Conservation (phyloP, 106 monocot species). For the Dioscorea dumetorum region DNA sequence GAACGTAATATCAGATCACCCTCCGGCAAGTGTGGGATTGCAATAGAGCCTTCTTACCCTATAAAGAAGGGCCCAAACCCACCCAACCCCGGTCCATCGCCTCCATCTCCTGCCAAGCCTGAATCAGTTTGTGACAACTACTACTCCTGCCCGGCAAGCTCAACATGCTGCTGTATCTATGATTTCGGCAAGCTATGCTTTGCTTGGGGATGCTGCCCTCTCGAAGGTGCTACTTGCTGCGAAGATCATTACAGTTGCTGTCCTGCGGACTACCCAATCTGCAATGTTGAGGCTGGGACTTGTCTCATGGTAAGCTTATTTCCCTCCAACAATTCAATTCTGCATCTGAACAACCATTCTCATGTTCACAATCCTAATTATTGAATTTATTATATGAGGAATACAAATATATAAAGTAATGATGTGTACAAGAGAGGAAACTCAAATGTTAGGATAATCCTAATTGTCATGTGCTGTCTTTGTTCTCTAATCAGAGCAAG, state of each 20-base stretch:
- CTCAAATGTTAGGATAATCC: no score
- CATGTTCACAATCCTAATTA: not conserved
- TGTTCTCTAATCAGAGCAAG: conserved; percentile 50
- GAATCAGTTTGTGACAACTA: conserved; percentile 46
- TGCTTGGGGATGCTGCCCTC: conserved; percentile 67
- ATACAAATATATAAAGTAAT: no score
- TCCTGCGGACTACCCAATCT: conserved; percentile 61
- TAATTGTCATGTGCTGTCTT: conserved; percentile 1
- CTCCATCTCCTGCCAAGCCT: conserved; percentile 37
- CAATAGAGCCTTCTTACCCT: conserved; percentile 72
- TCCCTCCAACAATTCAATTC: not conserved
- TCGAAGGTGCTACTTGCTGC: conserved; percentile 60
- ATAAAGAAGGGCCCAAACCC: conserved; percentile 56
- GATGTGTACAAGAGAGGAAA: not conserved
- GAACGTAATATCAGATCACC: conserved; percentile 32
- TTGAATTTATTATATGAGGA: no score
- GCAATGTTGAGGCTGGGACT: conserved; percentile 40
- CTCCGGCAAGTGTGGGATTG: conserved; percentile 65
- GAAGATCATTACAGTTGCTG: conserved; percentile 72
- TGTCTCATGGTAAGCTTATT: conserved; percentile 31
- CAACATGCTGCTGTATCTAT: conserved; percentile 66
- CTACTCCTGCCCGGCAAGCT: conserved; percentile 45
- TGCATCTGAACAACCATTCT: not conserved
- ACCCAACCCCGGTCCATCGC: conserved; percentile 54
- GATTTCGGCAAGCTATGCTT: conserved; percentile 28